Conservation (phyloP, 1,284 basidiomycete species). For the Tremellales sp. region DNA sequence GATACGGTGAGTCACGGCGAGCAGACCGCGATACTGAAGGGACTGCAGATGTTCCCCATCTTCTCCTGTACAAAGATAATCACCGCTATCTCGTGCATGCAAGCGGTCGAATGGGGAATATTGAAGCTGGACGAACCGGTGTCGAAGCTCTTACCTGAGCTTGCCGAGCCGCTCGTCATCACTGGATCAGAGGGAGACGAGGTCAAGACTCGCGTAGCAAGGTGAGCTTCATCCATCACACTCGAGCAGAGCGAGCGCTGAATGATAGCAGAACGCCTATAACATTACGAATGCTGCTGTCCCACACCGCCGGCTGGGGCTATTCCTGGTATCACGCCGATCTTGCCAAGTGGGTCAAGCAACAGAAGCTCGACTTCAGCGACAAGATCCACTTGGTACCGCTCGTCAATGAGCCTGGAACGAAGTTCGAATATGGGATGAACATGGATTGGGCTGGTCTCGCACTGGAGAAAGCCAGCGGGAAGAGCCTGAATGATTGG, state of each 20-base stretch:
- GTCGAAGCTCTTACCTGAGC: slow-evolving; percentile 27
- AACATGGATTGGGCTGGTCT: not conserved
- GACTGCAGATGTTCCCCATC: slow-evolving; percentile 16
- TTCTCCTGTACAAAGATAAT: slow-evolving; percentile 38
- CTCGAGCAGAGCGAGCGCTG: too few species aligned
- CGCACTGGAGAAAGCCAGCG: not conserved
- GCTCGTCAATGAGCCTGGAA: slow-evolving; percentile 32
- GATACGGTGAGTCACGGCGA: slow-evolving; percentile 8
- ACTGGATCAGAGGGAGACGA: not conserved
- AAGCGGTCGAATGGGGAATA: slow-evolving; percentile 36
- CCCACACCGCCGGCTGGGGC: slow-evolving; percentile 26
- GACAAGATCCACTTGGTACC: slow-evolving; percentile 10
- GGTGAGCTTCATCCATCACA: slow-evolving; percentile 1
- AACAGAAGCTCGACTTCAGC: slow-evolving; percentile 12
- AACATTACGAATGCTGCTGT: slow-evolving; percentile 30
- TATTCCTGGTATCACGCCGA: slow-evolving; percentile 16
- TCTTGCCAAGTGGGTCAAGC: slow-evolving; percentile 15
- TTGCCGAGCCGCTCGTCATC: slow-evolving; percentile 22
- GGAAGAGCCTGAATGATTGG: not conserved
- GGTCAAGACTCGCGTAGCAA: slow-evolving; percentile 3
- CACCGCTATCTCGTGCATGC: slow-evolving; percentile 37
- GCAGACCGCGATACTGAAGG: not conserved
- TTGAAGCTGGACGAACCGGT: slow-evolving; percentile 29
- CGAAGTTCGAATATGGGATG: slow-evolving; percentile 24
- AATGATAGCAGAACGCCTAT: slow-evolving; percentile 13